A percentile compares a stretch with the other conserved stretches of the same genome.
Evolutionary conservation across 257 asterid species (phyloP).

Genomic region (Scutellaria baicalensis): DNA sequence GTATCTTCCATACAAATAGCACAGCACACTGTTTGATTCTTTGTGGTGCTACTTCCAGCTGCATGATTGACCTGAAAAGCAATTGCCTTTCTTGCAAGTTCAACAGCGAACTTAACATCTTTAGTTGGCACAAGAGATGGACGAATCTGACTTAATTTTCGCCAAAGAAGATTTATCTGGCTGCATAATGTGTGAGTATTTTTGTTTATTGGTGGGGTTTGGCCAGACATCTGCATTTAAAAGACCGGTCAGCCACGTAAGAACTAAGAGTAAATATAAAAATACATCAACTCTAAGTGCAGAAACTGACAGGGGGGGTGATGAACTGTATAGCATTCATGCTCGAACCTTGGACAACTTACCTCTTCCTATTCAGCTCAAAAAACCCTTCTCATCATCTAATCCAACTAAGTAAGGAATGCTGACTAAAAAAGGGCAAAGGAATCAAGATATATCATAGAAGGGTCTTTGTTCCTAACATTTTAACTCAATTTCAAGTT

Average conservation of each 20-base stretch:
- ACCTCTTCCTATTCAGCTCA: not conserved
- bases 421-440: not conserved
- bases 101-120: slow-evolving; percentile 31
- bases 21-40: slow-evolving; percentile 30
- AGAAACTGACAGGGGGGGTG: not conserved
- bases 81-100: slow-evolving; percentile 35
- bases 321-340: not conserved
- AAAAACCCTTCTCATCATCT: not conserved
- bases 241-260: not conserved
- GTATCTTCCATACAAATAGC: slow-evolving; percentile 48
- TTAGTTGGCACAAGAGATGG: slow-evolving; percentile 21
- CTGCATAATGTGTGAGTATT: slow-evolving; percentile 20
- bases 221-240: slow-evolving; percentile 40
- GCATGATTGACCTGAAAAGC: slow-evolving; percentile 22
- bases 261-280: not conserved
- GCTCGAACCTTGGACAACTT: not conserved
- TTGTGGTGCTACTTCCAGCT: slow-evolving; percentile 6
- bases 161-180: slow-evolving; percentile 31
- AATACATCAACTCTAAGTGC: not conserved
- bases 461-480: not conserved
- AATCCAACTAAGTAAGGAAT: not conserved
- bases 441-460: not conserved
- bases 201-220: not conserved
- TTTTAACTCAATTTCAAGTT: not conserved
- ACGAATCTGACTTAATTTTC: slow-evolving; percentile 18